These are phyloP conservation scores for Trichosporon ovoides DNA, from an alignment of 1,284 basidiomycete species.

Conservation along the genomic window DNA sequence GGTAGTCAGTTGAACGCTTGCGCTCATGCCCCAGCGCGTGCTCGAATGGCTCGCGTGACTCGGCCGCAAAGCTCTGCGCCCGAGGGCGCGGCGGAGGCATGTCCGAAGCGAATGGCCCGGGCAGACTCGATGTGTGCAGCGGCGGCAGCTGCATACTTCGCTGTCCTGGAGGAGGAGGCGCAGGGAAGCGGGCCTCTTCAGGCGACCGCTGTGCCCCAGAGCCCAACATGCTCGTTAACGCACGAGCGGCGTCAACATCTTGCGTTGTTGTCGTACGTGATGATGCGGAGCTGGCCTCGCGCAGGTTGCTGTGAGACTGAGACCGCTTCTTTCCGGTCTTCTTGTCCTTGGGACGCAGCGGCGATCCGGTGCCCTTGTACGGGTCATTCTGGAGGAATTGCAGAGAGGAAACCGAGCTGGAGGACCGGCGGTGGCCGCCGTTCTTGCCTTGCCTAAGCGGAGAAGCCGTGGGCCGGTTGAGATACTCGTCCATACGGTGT, in stretches of 20 bases:
- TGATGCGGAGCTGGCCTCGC: slow-evolving; percentile 8
- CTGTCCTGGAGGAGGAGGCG: neutral
- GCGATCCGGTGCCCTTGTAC: slow-evolving; percentile 10
- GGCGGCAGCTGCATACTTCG: slow-evolving; percentile 11
- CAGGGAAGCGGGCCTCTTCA: slow-evolving; percentile 2
- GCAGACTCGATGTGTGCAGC: too few species aligned
- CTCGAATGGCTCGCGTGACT: slow-evolving; percentile 7
- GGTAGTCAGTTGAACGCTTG: neutral
- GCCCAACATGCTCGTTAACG: slow-evolving; percentile 41
- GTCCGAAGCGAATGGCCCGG: slow-evolving; percentile 9
- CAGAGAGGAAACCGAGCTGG: slow-evolving; percentile 12
- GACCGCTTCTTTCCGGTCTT: slow-evolving; percentile 35
- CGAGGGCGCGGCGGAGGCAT: slow-evolving; percentile 17
- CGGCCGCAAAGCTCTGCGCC: slow-evolving; percentile 18
- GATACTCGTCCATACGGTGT: slow-evolving; percentile 19
- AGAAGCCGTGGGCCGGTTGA: slow-evolving; percentile 13
- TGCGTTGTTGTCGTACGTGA: slow-evolving; percentile 27
- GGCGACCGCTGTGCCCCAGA: slow-evolving; percentile 16
- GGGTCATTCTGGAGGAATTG: slow-evolving; percentile 19
- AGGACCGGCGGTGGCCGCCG: slow-evolving; percentile 16
- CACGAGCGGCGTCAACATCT: slow-evolving; percentile 45
- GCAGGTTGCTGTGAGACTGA: slow-evolving; percentile 36
- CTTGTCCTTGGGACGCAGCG: slow-evolving; percentile 20
- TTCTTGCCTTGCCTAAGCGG: slow-evolving; percentile 9
- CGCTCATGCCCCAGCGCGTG: slow-evolving; percentile 6